Percentiles rank a stretch among this genome's conserved stretches.
Evolutionary conservation across 2,329 filamentous ascomycete species (phyloP).

Genomic region (Paecilomyces sp.): DNA sequence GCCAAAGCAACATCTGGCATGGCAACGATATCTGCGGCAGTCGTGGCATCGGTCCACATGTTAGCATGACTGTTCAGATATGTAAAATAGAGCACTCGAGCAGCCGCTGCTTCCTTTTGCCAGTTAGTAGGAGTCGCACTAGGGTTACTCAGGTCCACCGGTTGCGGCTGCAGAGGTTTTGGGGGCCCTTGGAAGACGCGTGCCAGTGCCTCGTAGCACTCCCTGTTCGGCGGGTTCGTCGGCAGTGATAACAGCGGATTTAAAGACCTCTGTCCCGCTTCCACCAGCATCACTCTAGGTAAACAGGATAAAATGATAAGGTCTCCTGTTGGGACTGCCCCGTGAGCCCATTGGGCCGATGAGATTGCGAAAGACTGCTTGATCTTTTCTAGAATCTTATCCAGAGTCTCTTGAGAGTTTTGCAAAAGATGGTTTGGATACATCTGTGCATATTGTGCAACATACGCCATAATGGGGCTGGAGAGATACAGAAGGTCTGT

Average conservation of each 20-base stretch:
- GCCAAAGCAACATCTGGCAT: constrained; percentile 52
- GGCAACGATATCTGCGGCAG: constrained; percentile 50
- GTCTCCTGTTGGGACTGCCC: constrained; percentile 48
- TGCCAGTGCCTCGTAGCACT: constrained; percentile 49
- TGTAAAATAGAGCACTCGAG: constrained; percentile 48
- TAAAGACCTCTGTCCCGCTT: constrained; percentile 29
- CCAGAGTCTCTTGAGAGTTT: constrained; percentile 29
- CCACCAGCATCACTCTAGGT: constrained; percentile 47
- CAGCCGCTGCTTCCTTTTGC: constrained; percentile 44
- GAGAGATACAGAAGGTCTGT: constrained; percentile 49
- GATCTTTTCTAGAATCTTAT: constrained; percentile 42
- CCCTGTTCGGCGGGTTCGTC: constrained; percentile 45
- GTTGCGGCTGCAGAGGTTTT: constrained; percentile 14
- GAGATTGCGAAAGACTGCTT: constrained; percentile 38
- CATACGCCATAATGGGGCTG: constrained; percentile 50
- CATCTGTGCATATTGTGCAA: constrained; percentile 48
- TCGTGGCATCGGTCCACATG: constrained; percentile 47
- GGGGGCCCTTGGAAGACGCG: constrained; percentile 50
- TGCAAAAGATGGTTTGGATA: constrained; percentile 51
- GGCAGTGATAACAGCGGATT: constrained; percentile 46
- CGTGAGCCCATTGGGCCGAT: constrained; percentile 45
- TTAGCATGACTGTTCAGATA: constrained; percentile 46
- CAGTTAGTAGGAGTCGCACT: constrained; percentile 31
- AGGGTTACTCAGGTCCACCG: constrained; percentile 23
- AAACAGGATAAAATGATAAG: constrained; percentile 52